Evolutionary conservation across 2,329 filamentous ascomycete genomes (phyloP).

Genomic region (Plectosphaerella sp.): DNA sequence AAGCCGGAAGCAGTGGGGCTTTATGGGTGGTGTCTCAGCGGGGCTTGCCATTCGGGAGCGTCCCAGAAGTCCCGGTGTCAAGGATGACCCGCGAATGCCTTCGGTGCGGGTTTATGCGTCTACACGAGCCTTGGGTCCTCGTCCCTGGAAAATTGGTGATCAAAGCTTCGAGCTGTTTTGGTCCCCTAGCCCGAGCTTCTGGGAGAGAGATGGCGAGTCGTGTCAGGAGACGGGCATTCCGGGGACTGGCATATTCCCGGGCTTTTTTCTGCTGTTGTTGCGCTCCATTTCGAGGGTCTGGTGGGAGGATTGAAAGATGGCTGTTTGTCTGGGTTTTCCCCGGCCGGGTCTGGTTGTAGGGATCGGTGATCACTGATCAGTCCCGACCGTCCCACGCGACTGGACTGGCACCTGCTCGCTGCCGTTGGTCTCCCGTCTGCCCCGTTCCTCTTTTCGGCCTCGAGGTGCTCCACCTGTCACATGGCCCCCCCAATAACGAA

Average conservation of each 20-base stretch:
- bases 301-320: background rate
- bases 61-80: slow-evolving; percentile 2
- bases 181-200: too few species aligned
- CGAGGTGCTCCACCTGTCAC: slow-evolving; percentile 1
- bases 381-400: background rate
- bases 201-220: background rate
- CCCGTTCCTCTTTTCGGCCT: background rate
- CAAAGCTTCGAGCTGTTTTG: background rate
- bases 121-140: background rate
- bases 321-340: too few species aligned
- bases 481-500: background rate
- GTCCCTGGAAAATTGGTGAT: background rate
- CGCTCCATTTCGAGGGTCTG: background rate
- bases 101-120: background rate
- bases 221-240: background rate
- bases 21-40: background rate
- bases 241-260: background rate
- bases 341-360: too few species aligned
- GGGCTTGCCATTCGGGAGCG: slow-evolving; percentile 1
- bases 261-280: background rate
- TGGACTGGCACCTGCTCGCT: background rate
- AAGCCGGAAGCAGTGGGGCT: slow-evolving; percentile 3
- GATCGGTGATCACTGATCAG: too few species aligned
- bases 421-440: too few species aligned
- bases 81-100: background rate